Base-by-base conservation (phyloP, 2,329 filamentous ascomycete species). In the Botryotinia narcissicola region DNA sequence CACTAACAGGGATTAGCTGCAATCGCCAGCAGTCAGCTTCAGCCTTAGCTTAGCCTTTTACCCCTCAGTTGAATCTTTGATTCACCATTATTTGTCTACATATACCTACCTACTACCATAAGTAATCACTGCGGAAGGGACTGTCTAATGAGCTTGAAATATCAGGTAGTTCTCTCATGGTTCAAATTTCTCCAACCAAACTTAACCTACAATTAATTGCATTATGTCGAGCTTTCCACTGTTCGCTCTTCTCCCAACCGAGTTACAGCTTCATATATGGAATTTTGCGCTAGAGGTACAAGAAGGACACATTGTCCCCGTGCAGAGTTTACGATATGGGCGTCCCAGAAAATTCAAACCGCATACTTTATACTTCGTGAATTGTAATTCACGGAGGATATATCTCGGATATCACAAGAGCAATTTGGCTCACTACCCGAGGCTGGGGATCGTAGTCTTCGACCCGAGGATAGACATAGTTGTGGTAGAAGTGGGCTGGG, bases 231-330 rank as follows among this genome's bases (percentile, higher is more conserved):
- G n/a, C 42, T 70, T 70, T 29, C 20, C 68, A 46, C 51, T 35
- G 8, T 70, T 70, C 29, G 4, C 54, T 16, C 37, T 37, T 20
- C 40, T 70, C 3, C 68, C 68, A 25, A 46, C 4, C 4, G 68
- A 61, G 54, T 29, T 70, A 20, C n/a, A 61, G 25, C 68, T 70
- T 35, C n/a, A 46, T 8, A n/a, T 70, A n/a, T 70, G 68, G 68
- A 12, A 61, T 46, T 40, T 44, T 10, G 68, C 68, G 46, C 18
- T 68, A 5, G 48, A 40, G 29, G n/a, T 25, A 16, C 66, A 68
- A 6, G 37, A 57, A n/a, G 66, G 66, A 44, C 35, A 68, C 8
- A 42, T 68, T 18, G n/a, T 68, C 54, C 5, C n/a, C 32, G 54
- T 68, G 14, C 10, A 57, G 54, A 4, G 42, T 18, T 25, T 68